phyloP scores from a whole-genome alignment of 108 stramenopile genomes.

The Skeletonema potamos region DNA sequence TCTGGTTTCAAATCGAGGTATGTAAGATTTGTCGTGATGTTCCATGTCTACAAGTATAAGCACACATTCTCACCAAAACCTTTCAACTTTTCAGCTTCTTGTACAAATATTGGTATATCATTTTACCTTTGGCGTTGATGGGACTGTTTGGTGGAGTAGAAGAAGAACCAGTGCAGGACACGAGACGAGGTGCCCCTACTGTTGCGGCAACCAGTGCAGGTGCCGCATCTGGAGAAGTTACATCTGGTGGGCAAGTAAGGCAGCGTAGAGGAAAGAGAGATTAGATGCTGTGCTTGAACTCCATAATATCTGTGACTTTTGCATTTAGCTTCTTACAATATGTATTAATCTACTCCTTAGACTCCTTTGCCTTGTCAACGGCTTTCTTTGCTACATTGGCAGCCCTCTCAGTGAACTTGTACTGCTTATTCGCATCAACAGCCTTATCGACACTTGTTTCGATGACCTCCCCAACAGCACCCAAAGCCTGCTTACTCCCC shows the following conservation, averaged over 20 bases:
- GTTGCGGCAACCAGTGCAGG: conserved; percentile 3
- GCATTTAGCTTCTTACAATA: neutral
- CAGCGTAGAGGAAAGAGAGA: conserved; percentile 42
- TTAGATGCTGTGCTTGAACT: too few relatives aligned
- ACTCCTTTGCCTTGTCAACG: conserved; percentile 30
- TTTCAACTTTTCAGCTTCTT: conserved; percentile 39
- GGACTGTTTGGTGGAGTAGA: conserved; percentile 47
- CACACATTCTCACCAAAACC: neutral
- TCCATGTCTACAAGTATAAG: neutral
- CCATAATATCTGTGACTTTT: neutral
- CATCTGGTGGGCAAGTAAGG: conserved; percentile 21
- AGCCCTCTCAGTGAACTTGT: conserved; percentile 51
- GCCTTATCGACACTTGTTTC: conserved; percentile 52
- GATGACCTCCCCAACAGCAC: conserved; percentile 45
- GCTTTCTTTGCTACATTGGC: conserved; percentile 45
- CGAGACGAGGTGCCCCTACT: neutral
- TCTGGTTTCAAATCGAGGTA: conserved; percentile 23
- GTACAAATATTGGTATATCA: conserved; percentile 80
- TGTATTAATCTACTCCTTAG: conserved; percentile 1
- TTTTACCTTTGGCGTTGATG: conserved; percentile 63
- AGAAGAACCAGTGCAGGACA: conserved; percentile 23
- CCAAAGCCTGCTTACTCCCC: conserved; percentile 48
- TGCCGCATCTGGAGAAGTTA: neutral
- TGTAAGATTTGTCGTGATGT: neutral
- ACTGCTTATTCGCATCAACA: conserved; percentile 44